A percentile compares a stretch with the other conserved stretches of the same genome.
Conservation (phyloP, 164 flowering plant genomes). For the Tinospora cordifolia region DNA sequence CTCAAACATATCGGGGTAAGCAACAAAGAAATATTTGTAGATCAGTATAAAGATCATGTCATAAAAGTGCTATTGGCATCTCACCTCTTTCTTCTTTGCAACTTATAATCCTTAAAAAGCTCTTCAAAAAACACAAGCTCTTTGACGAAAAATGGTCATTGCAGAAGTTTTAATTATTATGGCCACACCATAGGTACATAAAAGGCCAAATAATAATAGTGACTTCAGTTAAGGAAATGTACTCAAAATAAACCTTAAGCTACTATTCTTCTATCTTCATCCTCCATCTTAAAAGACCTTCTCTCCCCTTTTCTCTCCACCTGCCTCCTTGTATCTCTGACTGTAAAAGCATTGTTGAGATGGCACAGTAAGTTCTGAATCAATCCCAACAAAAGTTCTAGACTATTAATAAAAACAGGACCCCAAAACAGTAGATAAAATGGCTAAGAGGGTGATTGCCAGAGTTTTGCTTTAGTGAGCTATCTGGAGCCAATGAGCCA, state of each 20-base stretch:
- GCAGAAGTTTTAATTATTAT: too few relatives aligned
- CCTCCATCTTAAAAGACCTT: neutral
- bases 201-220: too few relatives aligned
- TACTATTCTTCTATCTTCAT: neutral
- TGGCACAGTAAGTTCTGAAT: neutral
- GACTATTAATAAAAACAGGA: neutral
- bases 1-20: neutral
- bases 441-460: neutral
- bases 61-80: too few relatives aligned
- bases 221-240: too few relatives aligned
- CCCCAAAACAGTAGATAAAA: neutral
- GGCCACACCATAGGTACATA: too few relatives aligned
- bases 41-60: too few relatives aligned
- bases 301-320: neutral
- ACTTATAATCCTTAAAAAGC: too few relatives aligned
- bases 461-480: neutral
- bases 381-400: neutral
- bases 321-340: too few relatives aligned
- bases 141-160: too few relatives aligned
- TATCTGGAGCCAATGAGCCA: neutral
- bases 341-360: neutral
- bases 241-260: neutral
- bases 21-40: too few relatives aligned
- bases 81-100: too few relatives aligned
- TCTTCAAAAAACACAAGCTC: too few relatives aligned